Evolutionary conservation across 495 filamentous ascomycete genomes (phyloP).

Genomic region (Hypoxylon trugodes): DNA sequence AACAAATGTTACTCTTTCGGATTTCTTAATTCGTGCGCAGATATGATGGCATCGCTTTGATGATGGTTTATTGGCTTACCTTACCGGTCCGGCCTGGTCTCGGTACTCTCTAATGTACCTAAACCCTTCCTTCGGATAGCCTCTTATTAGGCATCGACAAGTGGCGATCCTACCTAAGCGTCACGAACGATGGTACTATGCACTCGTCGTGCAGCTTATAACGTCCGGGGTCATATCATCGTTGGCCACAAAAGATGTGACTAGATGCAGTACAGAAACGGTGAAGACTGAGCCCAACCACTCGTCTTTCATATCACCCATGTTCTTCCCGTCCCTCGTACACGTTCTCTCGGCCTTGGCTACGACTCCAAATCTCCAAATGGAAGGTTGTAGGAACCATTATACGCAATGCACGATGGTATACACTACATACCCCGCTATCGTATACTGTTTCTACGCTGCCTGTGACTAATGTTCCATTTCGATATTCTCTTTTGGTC

Average conservation of each 20-base stretch:
- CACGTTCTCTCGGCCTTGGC: constrained; percentile 32
- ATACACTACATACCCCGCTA: constrained; percentile 35
- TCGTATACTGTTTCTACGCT: constrained; percentile 32
- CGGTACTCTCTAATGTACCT: constrained; percentile 18
- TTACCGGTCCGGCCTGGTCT: constrained; percentile 8
- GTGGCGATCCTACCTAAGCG: constrained; percentile 35
- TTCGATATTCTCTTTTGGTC: constrained; percentile 14
- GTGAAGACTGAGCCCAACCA: constrained; percentile 4
- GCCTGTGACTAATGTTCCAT: constrained; percentile 1
- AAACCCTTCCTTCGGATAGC: constrained; percentile 11
- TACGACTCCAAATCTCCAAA: constrained; percentile 10
- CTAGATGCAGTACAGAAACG: constrained; percentile 11
- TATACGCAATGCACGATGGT: constrained; percentile 36
- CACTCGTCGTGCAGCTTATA: constrained; percentile 6
- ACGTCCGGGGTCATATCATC: background rate
- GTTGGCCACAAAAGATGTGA: constrained; percentile 25
- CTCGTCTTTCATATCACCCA: constrained; percentile 24
- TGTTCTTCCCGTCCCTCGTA: constrained; percentile 17
- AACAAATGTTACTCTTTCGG: constrained; percentile 26
- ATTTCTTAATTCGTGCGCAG: constrained; percentile 23
- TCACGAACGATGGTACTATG: constrained; percentile 18
- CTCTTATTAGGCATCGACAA: constrained; percentile 30
- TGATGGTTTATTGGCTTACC: constrained; percentile 18
- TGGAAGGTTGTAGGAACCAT: constrained; percentile 10
- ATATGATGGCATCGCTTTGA: constrained; percentile 13